Base-by-base conservation (phyloP, 176 grass and related monocot genomes). In the Metroxylon sagu region DNA sequence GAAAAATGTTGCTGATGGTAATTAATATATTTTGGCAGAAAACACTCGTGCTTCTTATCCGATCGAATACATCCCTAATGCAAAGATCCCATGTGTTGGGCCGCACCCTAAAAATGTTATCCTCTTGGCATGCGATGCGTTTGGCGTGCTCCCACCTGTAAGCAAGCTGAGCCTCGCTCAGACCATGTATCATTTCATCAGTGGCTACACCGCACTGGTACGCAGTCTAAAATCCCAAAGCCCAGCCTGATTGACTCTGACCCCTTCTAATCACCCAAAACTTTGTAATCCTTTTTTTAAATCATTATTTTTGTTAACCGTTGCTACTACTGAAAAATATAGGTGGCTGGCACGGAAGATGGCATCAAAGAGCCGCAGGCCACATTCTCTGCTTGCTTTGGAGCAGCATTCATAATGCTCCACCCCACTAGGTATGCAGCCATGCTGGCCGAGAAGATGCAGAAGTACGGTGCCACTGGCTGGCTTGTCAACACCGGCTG, bases 181-280 rank as follows among this genome's bases (percentile, higher is more conserved):
- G 76, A 98, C 93, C 60, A 98, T 98, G 93, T 98, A 98, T 73
- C 93, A 98, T 50, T 98, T 98, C 84, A 98, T 98, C 60, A 98
- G 93, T 53, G 93, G 93, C 62, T 98, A 98, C 81, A 98, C 93
- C 53, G 93, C 93, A 61, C 70, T 98, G 52, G 84, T 95, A 74
- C 59, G 18, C 14, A 19, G 29, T 14, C 35, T 43, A 43, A 43
- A 43, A 43, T 12, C 6, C 31, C 31, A 7, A 35, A 23, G 21
- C 21, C 21, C 21, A 23, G 21, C 1, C 21, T 23, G 21, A 23
- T 1, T 23, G 21, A 23, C 21, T 23, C 21, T 23, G 21, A 23
- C 21, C 21, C 0, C 31, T 31, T 1, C 29, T 35, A 35, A 35
- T 35, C 31, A 35, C 31, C 31, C 31, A 35, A 35, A 35, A 35